These are phyloP conservation scores for Eutrema yunnanense DNA, from an alignment of 345 rosid species.

Conservation along the genomic window DNA sequence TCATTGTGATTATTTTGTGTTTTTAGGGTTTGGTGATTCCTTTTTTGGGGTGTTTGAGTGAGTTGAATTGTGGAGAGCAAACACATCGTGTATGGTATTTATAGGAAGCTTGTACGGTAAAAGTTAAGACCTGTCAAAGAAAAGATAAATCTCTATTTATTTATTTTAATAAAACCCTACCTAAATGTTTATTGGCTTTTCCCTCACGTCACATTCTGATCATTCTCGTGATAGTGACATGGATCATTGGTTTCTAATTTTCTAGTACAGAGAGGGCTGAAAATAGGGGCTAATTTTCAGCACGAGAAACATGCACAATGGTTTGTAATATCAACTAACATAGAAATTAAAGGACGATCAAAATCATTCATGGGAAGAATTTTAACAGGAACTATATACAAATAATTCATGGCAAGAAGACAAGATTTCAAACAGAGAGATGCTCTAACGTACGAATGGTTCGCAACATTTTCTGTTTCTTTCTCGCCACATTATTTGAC, in stretches of 20 bases:
- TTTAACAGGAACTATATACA: no score
- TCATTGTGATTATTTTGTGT: background rate
- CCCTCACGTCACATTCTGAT: background rate
- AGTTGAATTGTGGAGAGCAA: background rate
- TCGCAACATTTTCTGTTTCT: no score
- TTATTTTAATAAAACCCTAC: no score
- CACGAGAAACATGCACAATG: constrained; percentile 8
- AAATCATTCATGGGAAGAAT: background rate
- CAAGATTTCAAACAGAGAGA: no score
- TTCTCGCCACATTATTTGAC: no score
- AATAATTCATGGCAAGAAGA: background rate
- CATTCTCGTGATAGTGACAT: background rate
- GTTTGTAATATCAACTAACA: background rate
- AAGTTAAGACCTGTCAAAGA: background rate
- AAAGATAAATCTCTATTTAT: no score
- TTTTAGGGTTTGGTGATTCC: background rate
- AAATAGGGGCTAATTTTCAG: background rate
- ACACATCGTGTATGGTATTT: background rate
- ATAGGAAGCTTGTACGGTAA: background rate
- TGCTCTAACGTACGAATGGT: no score
- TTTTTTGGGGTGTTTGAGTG: background rate
- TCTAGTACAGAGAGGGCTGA: background rate
- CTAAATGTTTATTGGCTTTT: background rate
- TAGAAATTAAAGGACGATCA: no score
- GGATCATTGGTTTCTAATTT: background rate